Evolutionary conservation across 1,139 yeast genomes (phyloP).

Genomic region (Yamadazyma triangularis): DNA sequence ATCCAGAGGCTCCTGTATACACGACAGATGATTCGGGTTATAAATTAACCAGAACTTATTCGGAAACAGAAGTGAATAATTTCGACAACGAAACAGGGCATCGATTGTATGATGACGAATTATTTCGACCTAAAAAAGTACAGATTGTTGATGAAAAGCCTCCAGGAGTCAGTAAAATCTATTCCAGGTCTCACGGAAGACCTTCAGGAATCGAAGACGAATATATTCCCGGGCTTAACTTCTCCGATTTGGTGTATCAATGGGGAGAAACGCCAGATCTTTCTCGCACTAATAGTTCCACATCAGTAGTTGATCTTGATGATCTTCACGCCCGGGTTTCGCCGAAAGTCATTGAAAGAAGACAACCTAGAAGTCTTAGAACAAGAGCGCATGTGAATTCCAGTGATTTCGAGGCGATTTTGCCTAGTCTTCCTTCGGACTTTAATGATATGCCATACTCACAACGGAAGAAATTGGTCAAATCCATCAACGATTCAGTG

Average conservation of each 20-base stretch:
- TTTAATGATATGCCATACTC: slow-evolving; percentile 66
- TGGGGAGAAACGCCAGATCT: slow-evolving; percentile 25
- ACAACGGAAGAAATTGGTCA: slow-evolving; percentile 56
- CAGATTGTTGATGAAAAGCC: slow-evolving; percentile 5
- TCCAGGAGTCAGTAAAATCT: slow-evolving; percentile 16
- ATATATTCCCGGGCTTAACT: slow-evolving; percentile 63
- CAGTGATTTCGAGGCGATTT: slow-evolving; percentile 26
- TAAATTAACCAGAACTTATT: slow-evolving; percentile 44
- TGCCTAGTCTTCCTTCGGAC: slow-evolving; percentile 51
- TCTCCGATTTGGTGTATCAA: slow-evolving; percentile 37
- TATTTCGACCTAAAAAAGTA: slow-evolving; percentile 31
- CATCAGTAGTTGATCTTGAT: slow-evolving; percentile 38
- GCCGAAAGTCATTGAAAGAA: slow-evolving; percentile 36
- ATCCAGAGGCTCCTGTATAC: slow-evolving; percentile 26
- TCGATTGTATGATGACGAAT: slow-evolving; percentile 46
- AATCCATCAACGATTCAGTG: slow-evolving; percentile 51
- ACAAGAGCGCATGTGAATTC: slow-evolving; percentile 22
- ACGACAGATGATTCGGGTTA: slow-evolving; percentile 15
- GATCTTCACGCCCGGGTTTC: slow-evolving; percentile 45
- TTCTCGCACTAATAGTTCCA: slow-evolving; percentile 19
- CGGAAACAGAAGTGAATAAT: slow-evolving; percentile 52
- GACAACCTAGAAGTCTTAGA: slow-evolving; percentile 25
- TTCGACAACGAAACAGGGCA: slow-evolving; percentile 51
- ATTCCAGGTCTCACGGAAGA: slow-evolving; percentile 18
- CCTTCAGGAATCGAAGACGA: slow-evolving; percentile 63